Percentiles rank a stretch among this genome's conserved stretches.
phyloP scores from a whole-genome alignment of 129 eudicot species.

The Helianthus tuberosus region DNA sequence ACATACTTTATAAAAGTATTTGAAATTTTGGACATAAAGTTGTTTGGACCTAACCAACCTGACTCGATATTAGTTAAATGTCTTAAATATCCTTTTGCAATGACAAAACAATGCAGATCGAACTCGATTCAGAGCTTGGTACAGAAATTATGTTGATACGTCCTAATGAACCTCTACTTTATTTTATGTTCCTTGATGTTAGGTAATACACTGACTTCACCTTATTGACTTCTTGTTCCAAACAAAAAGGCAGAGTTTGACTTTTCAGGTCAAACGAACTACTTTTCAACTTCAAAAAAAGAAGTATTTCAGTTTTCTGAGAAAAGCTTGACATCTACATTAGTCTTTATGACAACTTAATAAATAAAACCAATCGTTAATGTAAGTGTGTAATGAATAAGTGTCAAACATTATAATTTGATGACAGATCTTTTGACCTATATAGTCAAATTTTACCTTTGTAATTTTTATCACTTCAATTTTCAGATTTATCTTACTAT shows the following conservation, averaged over 20 bases:
- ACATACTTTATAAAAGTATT: too few species aligned
- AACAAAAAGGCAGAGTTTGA: slow-evolving; percentile 8
- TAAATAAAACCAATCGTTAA: neutral
- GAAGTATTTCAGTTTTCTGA: neutral
- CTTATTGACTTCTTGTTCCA: neutral
- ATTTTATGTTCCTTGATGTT: slow-evolving; percentile 63
- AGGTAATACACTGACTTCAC: slow-evolving; percentile 45
- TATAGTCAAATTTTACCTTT: too few species aligned
- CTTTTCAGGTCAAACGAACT: slow-evolving; percentile 6
- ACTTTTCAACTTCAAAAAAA: neutral
- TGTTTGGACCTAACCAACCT: too few species aligned
- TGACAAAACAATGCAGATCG: slow-evolving; percentile 49
- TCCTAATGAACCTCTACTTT: slow-evolving; percentile 68
- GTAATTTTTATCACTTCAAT: too few species aligned
- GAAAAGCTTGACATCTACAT: neutral
- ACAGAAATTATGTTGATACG: slow-evolving; percentile 63
- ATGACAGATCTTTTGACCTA: too few species aligned
- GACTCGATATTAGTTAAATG: too few species aligned
- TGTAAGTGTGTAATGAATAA: neutral
- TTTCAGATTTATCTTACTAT: too few species aligned
- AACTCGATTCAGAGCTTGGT: slow-evolving; percentile 64
- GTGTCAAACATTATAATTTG: neutral
- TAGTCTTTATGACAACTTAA: neutral
- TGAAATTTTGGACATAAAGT: too few species aligned
- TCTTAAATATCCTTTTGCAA: too few species aligned